Evolutionary conservation across 306 rosid species (phyloP).

Genomic region (Cyclanthera cordifolia): DNA sequence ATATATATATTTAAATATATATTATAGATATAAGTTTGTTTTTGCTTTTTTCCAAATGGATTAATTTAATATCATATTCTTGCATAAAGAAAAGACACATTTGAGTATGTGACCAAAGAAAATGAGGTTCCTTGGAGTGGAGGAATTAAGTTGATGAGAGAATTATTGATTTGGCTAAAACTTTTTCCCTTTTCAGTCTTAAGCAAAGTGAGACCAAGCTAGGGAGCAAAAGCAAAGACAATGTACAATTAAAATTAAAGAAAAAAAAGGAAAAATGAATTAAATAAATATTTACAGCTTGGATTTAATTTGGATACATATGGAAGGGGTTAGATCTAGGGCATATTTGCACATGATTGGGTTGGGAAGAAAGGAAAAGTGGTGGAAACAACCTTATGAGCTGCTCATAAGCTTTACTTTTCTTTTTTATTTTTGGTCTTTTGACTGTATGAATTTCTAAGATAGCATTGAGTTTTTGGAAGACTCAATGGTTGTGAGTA

Average conservation of each 20-base stretch:
- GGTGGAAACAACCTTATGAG: not conserved
- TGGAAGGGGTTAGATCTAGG: not conserved
- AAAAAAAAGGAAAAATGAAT: not conserved
- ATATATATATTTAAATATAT: no score
- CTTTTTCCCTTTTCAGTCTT: conserved; percentile 42
- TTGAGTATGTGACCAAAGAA: not conserved
- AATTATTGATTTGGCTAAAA: conserved; percentile 27
- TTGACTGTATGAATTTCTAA: not conserved
- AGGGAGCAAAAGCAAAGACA: not conserved
- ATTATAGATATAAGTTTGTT: no score
- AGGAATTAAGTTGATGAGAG: conserved; percentile 13
- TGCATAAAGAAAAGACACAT: no score
- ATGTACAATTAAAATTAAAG: no score
- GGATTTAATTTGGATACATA: not conserved
- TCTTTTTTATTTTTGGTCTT: not conserved
- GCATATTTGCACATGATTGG: conserved; percentile 12
- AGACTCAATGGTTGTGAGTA: not conserved
- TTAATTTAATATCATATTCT: no score
- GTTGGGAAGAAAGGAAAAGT: not conserved
- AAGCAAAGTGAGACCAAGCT: conserved; percentile 22
- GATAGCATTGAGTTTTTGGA: not conserved
- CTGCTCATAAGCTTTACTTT: not conserved
- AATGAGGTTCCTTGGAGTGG: conserved; percentile 22
- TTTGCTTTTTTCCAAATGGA: no score
- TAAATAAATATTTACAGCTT: not conserved